Conservation (phyloP, 805 yeast genomes). For the Pichia heedii region DNA sequence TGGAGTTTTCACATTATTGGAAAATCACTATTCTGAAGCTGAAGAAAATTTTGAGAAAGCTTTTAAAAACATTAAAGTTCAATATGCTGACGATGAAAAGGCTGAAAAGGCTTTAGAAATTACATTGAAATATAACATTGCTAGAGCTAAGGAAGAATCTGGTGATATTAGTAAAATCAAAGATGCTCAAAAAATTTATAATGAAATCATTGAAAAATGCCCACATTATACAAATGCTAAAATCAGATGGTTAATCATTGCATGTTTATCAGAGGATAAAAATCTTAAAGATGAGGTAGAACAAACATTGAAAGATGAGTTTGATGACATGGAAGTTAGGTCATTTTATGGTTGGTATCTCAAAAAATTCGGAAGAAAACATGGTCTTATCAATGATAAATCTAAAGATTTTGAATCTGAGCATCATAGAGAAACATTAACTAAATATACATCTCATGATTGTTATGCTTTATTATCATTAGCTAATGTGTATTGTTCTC, state of each 20-base stretch:
- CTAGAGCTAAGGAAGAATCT: constrained; percentile 47
- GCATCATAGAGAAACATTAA: constrained; percentile 80
- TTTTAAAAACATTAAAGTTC: constrained; percentile 30
- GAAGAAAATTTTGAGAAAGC: constrained; percentile 38
- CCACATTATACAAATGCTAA: constrained; percentile 73
- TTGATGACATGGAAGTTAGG: constrained; percentile 70
- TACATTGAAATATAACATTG: constrained; percentile 62
- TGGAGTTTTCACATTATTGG: constrained; percentile 72
- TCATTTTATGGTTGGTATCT: constrained; percentile 91
- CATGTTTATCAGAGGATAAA: constrained; percentile 41
- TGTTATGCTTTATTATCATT: constrained; percentile 80
- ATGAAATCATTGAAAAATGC: constrained; percentile 43
- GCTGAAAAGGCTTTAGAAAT: constrained; percentile 24
- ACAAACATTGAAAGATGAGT: constrained; percentile 41
- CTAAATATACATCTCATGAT: constrained; percentile 79
- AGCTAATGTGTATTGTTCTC: constrained; percentile 75
- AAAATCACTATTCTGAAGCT: constrained; percentile 36
- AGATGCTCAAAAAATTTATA: constrained; percentile 36
- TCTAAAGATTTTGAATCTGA: constrained; percentile 55
- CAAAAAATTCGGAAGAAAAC: constrained; percentile 47
- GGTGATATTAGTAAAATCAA: constrained; percentile 20
- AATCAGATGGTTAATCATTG: constrained; percentile 58
- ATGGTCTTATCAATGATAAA: constrained; percentile 35
- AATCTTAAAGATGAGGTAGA: constrained; percentile 47
- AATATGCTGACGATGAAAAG: constrained; percentile 13